Percentiles rank a stretch among this genome's conserved stretches.
Evolutionary conservation across 164 flowering plant species (phyloP).

Genomic region (Houttuynia cordata): DNA sequence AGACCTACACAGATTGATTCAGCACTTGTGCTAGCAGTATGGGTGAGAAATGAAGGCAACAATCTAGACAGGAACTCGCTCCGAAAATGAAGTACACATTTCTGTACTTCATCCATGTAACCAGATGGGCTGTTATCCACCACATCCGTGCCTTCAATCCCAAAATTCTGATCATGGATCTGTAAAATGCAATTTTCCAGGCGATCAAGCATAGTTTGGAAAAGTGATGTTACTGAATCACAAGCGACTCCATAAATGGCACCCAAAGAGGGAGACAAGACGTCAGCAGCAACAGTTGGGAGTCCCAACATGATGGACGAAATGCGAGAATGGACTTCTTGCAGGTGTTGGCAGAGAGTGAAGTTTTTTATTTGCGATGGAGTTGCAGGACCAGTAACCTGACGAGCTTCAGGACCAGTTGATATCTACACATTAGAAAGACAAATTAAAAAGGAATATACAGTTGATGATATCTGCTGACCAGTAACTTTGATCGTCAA

Average conservation of each 20-base stretch:
- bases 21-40: constrained; percentile 24
- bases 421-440: constrained; percentile 44
- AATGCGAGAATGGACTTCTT: constrained; percentile 69
- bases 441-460: background rate
- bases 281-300: constrained; percentile 66
- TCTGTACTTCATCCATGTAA: constrained; percentile 94
- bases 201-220: constrained; percentile 82
- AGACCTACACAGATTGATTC: constrained; percentile 76
- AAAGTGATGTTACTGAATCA: constrained; percentile 78
- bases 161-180: constrained; percentile 88
- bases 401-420: constrained; percentile 91
- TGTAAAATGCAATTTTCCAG: constrained; percentile 82
- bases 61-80: constrained; percentile 65
- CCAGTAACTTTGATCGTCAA: background rate
- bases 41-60: constrained; percentile 44
- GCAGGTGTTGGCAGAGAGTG: constrained; percentile 76
- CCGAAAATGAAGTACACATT: constrained; percentile 65
- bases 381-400: constrained; percentile 76
- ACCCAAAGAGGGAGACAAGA: constrained; percentile 66
- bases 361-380: constrained; percentile 78
- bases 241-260: constrained; percentile 73
- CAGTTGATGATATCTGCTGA: background rate
- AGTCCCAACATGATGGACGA: constrained; percentile 44
- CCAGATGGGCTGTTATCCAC: constrained; percentile 80
- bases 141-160: constrained; percentile 56